A percentile compares a stretch with the other conserved stretches of the same genome.
Evolutionary conservation across 2,329 filamentous ascomycete species (phyloP).

Genomic region (Nemania sp.): DNA sequence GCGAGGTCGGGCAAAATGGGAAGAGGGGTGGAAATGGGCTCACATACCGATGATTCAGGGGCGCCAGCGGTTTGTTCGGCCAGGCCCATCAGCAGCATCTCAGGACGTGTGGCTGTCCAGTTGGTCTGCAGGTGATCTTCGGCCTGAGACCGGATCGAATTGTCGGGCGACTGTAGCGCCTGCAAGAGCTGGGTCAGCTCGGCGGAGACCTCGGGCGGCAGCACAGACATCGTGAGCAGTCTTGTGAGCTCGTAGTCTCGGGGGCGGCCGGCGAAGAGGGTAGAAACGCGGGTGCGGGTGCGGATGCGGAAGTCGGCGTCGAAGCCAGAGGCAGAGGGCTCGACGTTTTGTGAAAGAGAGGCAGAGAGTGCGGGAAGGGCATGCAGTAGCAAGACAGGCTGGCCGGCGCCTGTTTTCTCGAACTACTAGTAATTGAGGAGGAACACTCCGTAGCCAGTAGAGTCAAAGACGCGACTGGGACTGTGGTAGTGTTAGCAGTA

Average conservation of each 20-base stretch:
- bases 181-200: constrained; percentile 85
- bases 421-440: neutral
- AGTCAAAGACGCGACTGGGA: constrained; percentile 26
- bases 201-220: constrained; percentile 80
- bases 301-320: too few species aligned
- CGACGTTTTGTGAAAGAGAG: neutral
- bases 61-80: constrained; percentile 86
- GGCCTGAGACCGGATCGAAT: constrained; percentile 78
- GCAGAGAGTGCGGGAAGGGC: too few species aligned
- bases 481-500: neutral
- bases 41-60: constrained; percentile 72
- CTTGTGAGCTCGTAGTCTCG: constrained; percentile 11
- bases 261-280: neutral
- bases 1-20: neutral
- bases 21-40: neutral
- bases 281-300: neutral
- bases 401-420: too few species aligned
- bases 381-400: too few species aligned
- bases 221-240: constrained; percentile 70
- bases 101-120: constrained; percentile 82
- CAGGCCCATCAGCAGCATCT: constrained; percentile 89
- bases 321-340: neutral
- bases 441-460: constrained; percentile 24
- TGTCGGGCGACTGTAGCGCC: constrained; percentile 88
- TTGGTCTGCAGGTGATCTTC: constrained; percentile 89